phyloP scores from a whole-genome alignment of 495 filamentous ascomycete genomes.

The Aspergillus nanangensis region DNA sequence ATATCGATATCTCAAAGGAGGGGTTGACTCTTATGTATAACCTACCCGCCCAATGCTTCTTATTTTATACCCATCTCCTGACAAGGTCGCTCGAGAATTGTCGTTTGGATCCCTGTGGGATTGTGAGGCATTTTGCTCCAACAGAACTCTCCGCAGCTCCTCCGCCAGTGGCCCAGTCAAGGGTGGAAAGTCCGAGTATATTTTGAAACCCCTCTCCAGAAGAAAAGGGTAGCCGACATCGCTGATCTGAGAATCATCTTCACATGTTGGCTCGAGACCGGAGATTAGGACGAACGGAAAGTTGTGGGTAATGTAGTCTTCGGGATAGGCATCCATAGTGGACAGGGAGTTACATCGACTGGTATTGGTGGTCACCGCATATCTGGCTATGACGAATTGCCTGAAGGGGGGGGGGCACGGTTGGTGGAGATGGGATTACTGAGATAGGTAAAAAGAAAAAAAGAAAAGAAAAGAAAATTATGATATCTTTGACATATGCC shows the following conservation, averaged over 20 bases:
- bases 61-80: slow-evolving; percentile 51
- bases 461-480: not conserved
- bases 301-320: slow-evolving; percentile 75
- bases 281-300: slow-evolving; percentile 75
- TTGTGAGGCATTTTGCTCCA: slow-evolving; percentile 59
- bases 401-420: slow-evolving; percentile 15
- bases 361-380: slow-evolving; percentile 35
- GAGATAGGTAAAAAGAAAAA: too few species aligned
- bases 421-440: not conserved
- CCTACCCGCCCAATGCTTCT: slow-evolving; percentile 75
- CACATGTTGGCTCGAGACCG: slow-evolving; percentile 50
- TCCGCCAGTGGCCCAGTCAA: slow-evolving; percentile 61
- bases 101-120: slow-evolving; percentile 54
- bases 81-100: slow-evolving; percentile 23
- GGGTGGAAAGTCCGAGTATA: slow-evolving; percentile 63
- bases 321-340: slow-evolving; percentile 84
- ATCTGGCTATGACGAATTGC: slow-evolving; percentile 11
- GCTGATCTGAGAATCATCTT: slow-evolving; percentile 14
- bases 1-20: too few species aligned
- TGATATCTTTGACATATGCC: too few species aligned
- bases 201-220: slow-evolving; percentile 52
- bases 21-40: too few species aligned
- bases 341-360: slow-evolving; percentile 27
- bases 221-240: slow-evolving; percentile 43
- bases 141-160: slow-evolving; percentile 63